Conservation (phyloP, 1,284 basidiomycete genomes). For the Macrocystidia cucumis region DNA sequence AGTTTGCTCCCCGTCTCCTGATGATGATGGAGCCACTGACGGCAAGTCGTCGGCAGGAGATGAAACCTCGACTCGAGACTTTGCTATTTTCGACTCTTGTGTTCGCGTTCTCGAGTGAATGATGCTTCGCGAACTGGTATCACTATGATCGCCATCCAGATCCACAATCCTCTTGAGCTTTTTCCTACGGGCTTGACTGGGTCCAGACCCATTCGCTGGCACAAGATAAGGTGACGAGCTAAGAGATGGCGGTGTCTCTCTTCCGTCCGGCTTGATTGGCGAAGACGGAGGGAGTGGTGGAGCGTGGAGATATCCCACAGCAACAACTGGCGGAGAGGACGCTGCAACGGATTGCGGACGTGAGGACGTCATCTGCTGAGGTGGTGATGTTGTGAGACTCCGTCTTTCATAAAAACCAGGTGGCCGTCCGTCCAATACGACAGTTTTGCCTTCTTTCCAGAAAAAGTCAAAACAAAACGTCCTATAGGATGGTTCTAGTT, state of each 20-base stretch:
- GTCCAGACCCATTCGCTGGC: conserved; percentile 30
- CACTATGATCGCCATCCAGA: conserved; percentile 39
- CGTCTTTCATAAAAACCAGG: conserved; percentile 77
- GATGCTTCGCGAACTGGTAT: conserved; percentile 17
- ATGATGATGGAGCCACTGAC: no score
- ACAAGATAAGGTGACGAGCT: conserved; percentile 34
- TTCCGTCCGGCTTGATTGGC: conserved; percentile 16
- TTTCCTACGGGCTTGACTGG: conserved; percentile 46
- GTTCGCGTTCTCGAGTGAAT: conserved; percentile 26
- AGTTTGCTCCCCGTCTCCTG: conserved; percentile 7
- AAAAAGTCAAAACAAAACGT: conserved; percentile 78
- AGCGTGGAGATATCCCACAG: conserved; percentile 38
- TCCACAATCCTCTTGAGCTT: conserved; percentile 66
- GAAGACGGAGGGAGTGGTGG: conserved; percentile 15
- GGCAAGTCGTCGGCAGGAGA: no score
- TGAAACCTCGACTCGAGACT: no score
- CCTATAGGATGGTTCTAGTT: conserved; percentile 68
- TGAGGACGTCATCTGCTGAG: conserved; percentile 45
- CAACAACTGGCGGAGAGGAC: conserved; percentile 51
- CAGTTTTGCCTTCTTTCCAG: conserved; percentile 68
- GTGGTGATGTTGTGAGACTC: conserved; percentile 38
- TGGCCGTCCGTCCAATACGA: conserved; percentile 68
- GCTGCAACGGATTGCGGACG: conserved; percentile 39
- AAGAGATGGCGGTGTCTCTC: conserved; percentile 29
- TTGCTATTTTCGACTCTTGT: conserved; percentile 19